Evolutionary conservation across 805 yeast genomes (phyloP).

Genomic region (Metschnikowia cubensis): DNA sequence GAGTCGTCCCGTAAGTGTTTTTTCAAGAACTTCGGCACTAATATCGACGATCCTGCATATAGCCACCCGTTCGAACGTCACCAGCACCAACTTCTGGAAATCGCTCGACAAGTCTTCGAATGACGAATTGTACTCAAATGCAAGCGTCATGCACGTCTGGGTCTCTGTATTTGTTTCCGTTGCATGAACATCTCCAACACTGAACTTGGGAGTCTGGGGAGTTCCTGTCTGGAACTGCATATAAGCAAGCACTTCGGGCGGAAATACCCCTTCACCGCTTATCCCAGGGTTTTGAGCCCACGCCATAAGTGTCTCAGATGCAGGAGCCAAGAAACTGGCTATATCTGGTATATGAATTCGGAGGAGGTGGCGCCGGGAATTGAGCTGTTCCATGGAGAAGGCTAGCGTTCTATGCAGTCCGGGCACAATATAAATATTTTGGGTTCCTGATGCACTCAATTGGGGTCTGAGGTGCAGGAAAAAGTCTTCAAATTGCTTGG

Average conservation of each 20-base stretch:
- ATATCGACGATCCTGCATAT: constrained; percentile 22
- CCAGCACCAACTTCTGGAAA: constrained; percentile 19
- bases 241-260: not conserved
- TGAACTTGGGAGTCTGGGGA: not conserved
- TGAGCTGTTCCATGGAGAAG: constrained; percentile 35
- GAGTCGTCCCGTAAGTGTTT: constrained; percentile 26
- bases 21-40: constrained; percentile 22
- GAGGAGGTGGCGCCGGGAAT: constrained; percentile 31
- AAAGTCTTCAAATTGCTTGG: constrained; percentile 17
- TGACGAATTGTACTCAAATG: constrained; percentile 32
- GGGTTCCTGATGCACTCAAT: constrained; percentile 24
- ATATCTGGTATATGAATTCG: constrained; percentile 44
- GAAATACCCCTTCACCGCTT: not conserved
- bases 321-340: constrained; percentile 32
- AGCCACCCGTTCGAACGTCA: constrained; percentile 29
- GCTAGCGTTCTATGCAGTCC: constrained; percentile 19
- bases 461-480: constrained; percentile 30
- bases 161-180: no score
- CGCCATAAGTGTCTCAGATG: constrained; percentile 8
- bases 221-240: not conserved
- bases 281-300: constrained; percentile 11
- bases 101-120: constrained; percentile 31
- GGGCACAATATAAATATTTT: constrained; percentile 31
- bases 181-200: not conserved
- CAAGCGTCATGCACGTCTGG: constrained; percentile 32